Evolutionary conservation across 1,284 basidiomycete species (phyloP).

Genomic region (Tremellales sp.): DNA sequence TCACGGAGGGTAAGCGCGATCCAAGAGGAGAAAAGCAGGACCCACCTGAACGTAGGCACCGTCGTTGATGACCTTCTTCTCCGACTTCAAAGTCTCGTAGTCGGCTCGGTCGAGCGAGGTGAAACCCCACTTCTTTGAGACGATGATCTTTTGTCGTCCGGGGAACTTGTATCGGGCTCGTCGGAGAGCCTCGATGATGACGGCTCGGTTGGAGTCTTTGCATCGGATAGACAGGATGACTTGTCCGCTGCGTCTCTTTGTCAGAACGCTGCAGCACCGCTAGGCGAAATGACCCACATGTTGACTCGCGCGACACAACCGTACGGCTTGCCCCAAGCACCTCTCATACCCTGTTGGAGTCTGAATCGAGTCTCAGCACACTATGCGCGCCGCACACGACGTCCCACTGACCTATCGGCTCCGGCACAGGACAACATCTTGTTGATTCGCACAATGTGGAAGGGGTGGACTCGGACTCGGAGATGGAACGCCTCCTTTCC

Average conservation of each 20-base stretch:
- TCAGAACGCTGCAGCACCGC: neutral
- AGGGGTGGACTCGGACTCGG: constrained; percentile 95
- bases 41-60: constrained; percentile 57
- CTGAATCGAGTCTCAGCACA: constrained; percentile 49
- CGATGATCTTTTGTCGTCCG: constrained; percentile 97
- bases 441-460: constrained; percentile 99
- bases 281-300: constrained; percentile 31
- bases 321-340: constrained; percentile 99
- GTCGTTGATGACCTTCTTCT: constrained; percentile 75
- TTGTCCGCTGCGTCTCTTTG: constrained; percentile 69
- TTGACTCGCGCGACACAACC: constrained; percentile 55
- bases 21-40: constrained; percentile 28
- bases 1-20: constrained; percentile 55
- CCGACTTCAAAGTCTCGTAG: constrained; percentile 81
- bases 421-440: constrained; percentile 99
- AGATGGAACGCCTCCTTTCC: constrained; percentile 99
- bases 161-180: constrained; percentile 99
- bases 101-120: constrained; percentile 90
- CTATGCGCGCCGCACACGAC: neutral
- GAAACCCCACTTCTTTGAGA: constrained; percentile 98
- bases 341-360: constrained; percentile 99
- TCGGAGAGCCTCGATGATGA: constrained; percentile 94
- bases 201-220: constrained; percentile 81
- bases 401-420: constrained; percentile 63
- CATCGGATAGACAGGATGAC: constrained; percentile 93